Conservation (phyloP, 331 rosid species). For the Dryas integrifolia region DNA sequence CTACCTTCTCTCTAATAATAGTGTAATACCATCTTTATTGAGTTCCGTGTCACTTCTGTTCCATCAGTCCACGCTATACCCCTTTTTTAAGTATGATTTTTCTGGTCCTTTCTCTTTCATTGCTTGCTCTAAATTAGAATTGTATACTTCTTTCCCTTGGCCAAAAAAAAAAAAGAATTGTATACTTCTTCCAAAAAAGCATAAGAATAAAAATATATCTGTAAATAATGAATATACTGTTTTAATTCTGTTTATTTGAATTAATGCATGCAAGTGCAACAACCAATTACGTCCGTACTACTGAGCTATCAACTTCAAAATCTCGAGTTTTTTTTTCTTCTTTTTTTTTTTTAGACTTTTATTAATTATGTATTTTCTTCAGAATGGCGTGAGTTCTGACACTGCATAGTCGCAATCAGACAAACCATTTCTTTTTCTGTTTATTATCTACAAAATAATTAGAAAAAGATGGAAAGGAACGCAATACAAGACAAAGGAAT, state of each 20-base stretch:
- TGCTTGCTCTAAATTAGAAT: not conserved
- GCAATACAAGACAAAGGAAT: constrained; percentile 35
- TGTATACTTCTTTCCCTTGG: too few species aligned
- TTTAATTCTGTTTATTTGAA: too few species aligned
- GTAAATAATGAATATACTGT: too few species aligned
- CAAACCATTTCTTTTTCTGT: constrained; percentile 25
- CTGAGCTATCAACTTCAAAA: not conserved
- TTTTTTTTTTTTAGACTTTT: not conserved
- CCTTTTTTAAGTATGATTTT: constrained; percentile 13
- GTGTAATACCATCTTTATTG: constrained; percentile 60
- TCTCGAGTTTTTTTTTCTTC: not conserved
- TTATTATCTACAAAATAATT: not conserved
- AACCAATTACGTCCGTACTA: too few species aligned
- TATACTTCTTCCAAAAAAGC: too few species aligned
- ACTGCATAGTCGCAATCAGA: constrained; percentile 18
- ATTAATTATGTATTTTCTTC: too few species aligned
- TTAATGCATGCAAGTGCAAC: too few species aligned
- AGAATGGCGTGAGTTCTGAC: constrained; percentile 19
- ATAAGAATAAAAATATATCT: too few species aligned
- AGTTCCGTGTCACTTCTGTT: constrained; percentile 55
- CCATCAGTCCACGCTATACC: constrained; percentile 35
- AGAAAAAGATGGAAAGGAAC: not conserved
- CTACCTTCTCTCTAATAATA: constrained; percentile 32
- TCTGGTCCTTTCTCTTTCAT: not conserved
- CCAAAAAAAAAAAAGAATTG: too few species aligned